Conservation (phyloP, 1,284 basidiomycete species). For the Exsudoporus floridanus region DNA sequence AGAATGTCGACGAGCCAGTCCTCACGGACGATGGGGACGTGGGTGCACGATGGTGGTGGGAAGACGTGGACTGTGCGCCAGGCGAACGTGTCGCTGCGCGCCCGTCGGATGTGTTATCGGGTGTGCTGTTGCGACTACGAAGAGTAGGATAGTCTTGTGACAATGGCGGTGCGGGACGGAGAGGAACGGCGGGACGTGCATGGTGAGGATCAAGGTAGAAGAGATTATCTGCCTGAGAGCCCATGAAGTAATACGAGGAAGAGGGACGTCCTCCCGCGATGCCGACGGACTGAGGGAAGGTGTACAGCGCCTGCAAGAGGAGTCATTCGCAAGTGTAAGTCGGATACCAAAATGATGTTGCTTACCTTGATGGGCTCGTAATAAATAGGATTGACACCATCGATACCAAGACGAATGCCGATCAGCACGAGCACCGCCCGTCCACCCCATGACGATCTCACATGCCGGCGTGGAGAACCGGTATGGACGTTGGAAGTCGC, state of each 20-base stretch:
- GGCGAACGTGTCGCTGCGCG: constrained; percentile 29
- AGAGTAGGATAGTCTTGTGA: constrained; percentile 21
- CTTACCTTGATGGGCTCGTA: constrained; percentile 89
- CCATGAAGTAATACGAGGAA: constrained; percentile 97
- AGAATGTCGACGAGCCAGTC: constrained; percentile 57
- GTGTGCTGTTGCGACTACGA: constrained; percentile 31
- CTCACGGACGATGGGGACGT: constrained; percentile 56
- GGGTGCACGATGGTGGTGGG: constrained; percentile 39
- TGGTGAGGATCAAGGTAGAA: constrained; percentile 98
- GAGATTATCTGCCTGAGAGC: constrained; percentile 83
- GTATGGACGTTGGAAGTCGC: constrained; percentile 64
- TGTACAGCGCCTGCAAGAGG: constrained; percentile 72
- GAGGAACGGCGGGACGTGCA: constrained; percentile 76
- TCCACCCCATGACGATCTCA: constrained; percentile 66
- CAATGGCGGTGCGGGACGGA: constrained; percentile 56
- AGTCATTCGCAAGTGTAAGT: not conserved
- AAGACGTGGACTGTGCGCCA: constrained; percentile 17
- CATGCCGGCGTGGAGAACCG: constrained; percentile 36
- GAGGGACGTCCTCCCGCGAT: constrained; percentile 95
- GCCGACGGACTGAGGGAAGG: constrained; percentile 92
- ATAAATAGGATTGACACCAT: constrained; percentile 94
- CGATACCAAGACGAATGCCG: constrained; percentile 84
- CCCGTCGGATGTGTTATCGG: constrained; percentile 28
- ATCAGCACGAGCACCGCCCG: constrained; percentile 86
- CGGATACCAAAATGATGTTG: not conserved